phyloP scores from a whole-genome alignment of 2,329 filamentous ascomycete species.

The Ascochyta pisi region DNA sequence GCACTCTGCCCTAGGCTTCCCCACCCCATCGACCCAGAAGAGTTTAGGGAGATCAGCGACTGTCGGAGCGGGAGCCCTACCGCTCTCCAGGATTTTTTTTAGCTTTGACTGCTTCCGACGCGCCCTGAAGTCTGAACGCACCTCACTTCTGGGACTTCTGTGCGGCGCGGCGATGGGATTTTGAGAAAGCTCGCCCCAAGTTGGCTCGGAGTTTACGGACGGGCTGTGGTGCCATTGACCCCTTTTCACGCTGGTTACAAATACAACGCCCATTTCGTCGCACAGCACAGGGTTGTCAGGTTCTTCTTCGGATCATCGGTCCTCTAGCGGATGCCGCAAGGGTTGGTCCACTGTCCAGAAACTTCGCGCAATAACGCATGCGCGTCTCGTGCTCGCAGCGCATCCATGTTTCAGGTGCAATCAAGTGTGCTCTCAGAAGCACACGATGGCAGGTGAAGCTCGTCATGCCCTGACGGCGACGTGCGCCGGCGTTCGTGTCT shows the following conservation, averaged over 20 bases:
- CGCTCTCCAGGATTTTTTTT: slow-evolving; percentile 20
- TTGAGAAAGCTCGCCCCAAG: slow-evolving; percentile 5
- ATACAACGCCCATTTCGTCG: slow-evolving; percentile 12
- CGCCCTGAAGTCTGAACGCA: slow-evolving; percentile 6
- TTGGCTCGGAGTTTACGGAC: slow-evolving; percentile 13
- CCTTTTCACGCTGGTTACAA: slow-evolving; percentile 11
- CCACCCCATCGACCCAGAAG: slow-evolving; percentile 15
- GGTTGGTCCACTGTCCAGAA: slow-evolving; percentile 15
- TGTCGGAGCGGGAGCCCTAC: slow-evolving; percentile 21
- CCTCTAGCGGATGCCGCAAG: slow-evolving; percentile 18
- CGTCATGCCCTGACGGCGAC: neutral
- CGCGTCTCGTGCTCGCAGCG: slow-evolving; percentile 16
- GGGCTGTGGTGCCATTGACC: slow-evolving; percentile 3
- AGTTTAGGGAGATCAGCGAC: slow-evolving; percentile 19
- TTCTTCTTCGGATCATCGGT: slow-evolving; percentile 18
- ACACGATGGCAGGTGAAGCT: neutral
- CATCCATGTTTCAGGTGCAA: neutral
- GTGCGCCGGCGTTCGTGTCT: neutral
- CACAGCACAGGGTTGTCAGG: slow-evolving; percentile 17
- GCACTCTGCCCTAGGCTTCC: slow-evolving; percentile 9
- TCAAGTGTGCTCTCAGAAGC: neutral
- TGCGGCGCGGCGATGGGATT: neutral
- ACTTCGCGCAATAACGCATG: slow-evolving; percentile 18
- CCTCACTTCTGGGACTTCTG: neutral
- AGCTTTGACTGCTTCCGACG: slow-evolving; percentile 14